phyloP scores from a whole-genome alignment of 345 rosid genomes.

The Laguncularia racemosa region DNA sequence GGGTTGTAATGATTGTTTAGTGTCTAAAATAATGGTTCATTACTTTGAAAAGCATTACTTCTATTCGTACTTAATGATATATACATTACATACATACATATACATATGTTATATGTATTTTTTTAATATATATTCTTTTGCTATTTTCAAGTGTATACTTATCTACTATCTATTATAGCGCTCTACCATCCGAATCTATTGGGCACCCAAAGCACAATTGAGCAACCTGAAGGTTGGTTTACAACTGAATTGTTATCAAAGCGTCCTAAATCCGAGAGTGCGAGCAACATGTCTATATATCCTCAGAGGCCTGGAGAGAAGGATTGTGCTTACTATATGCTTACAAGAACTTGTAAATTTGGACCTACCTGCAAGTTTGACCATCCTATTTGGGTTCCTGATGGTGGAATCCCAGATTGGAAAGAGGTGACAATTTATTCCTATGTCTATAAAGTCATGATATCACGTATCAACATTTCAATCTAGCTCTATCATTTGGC shows the following conservation, averaged over 20 bases:
- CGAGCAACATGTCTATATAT: slow-evolving; percentile 77
- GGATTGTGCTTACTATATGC: slow-evolving; percentile 99
- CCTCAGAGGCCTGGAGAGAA: slow-evolving; percentile 98
- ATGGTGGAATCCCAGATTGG: slow-evolving; percentile 99
- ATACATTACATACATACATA: too few relatives aligned
- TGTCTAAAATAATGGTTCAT: too few relatives aligned
- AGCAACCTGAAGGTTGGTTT: slow-evolving; percentile 97
- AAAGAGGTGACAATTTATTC: slow-evolving; percentile 95
- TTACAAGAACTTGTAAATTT: slow-evolving; percentile 95
- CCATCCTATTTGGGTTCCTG: slow-evolving; percentile 99
- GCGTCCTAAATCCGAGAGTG: slow-evolving; percentile 86
- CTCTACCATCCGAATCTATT: slow-evolving; percentile 81
- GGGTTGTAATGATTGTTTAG: too few relatives aligned
- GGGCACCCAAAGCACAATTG: slow-evolving; percentile 77
- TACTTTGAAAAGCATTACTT: too few relatives aligned
- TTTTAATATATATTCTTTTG: slow-evolving; percentile 31
- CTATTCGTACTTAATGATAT: background rate
- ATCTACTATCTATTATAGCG: slow-evolving; percentile 73
- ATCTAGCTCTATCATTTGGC: too few relatives aligned
- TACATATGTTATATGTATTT: slow-evolving; percentile 12
- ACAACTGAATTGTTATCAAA: slow-evolving; percentile 63
- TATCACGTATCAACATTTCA: slow-evolving; percentile 5
- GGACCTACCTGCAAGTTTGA: slow-evolving; percentile 99
- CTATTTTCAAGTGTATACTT: slow-evolving; percentile 40
- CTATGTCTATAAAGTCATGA: slow-evolving; percentile 27